A percentile compares a stretch with the other conserved stretches of the same genome.
Conservation (phyloP, 2,329 filamentous ascomycete species). For the Paecilomyces sp. region DNA sequence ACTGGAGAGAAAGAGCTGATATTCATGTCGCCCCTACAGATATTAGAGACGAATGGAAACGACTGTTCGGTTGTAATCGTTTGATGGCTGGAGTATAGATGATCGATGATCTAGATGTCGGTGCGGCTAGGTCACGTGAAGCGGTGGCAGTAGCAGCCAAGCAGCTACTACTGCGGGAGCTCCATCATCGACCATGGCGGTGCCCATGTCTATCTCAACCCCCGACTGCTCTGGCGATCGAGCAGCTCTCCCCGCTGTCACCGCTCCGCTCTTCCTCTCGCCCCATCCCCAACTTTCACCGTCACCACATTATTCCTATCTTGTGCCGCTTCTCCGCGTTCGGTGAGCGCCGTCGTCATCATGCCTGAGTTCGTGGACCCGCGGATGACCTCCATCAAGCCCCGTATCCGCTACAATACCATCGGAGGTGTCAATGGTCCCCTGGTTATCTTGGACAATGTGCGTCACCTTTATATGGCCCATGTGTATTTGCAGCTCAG, state of each 20-base stretch:
- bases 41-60: too few species aligned
- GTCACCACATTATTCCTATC: slow-evolving; percentile 7
- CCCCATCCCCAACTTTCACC: slow-evolving; percentile 8
- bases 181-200: neutral
- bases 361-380: slow-evolving; percentile 38
- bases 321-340: slow-evolving; percentile 5
- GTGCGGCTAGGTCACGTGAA: neutral
- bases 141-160: neutral
- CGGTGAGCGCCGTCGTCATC: slow-evolving; percentile 12
- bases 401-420: slow-evolving; percentile 89
- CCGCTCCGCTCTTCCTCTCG: slow-evolving; percentile 2
- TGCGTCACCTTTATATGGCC: slow-evolving; percentile 38
- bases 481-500: slow-evolving; percentile 1
- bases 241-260: slow-evolving; percentile 2
- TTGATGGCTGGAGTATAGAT: neutral
- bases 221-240: neutral
- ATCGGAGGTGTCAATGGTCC: slow-evolving; percentile 97
- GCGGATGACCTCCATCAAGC: slow-evolving; percentile 51
- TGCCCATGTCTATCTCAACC: neutral
- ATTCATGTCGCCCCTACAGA: too few species aligned
- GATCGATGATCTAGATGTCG: neutral
- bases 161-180: neutral
- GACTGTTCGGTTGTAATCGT: neutral
- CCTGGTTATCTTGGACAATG: slow-evolving; percentile 95
- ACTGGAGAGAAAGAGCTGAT: too few species aligned